phyloP scores from a whole-genome alignment of 176 grass and related monocot species.

The Hyparrhenia diplandra region DNA sequence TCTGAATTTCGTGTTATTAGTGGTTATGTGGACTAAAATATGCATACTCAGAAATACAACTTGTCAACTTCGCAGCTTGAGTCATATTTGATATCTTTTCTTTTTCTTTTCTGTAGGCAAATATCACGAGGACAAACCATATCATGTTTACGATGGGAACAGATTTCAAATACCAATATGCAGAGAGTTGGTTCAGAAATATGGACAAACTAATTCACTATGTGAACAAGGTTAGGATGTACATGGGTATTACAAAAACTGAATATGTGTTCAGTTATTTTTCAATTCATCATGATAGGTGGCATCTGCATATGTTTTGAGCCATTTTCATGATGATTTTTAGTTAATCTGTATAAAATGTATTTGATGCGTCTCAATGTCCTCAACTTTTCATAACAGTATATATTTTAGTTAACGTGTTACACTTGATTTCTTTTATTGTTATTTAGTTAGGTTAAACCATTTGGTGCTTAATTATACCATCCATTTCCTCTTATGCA shows the following conservation, averaged over 20 bases:
- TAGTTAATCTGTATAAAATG: constrained; percentile 13
- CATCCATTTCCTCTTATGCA: not conserved
- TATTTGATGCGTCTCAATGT: not conserved
- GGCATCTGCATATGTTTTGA: not conserved
- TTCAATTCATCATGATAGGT: not conserved
- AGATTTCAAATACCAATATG: constrained; percentile 99
- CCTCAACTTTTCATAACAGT: not conserved
- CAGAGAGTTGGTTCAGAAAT: constrained; percentile 93
- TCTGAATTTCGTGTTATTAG: not conserved
- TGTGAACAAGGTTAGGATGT: constrained; percentile 81
- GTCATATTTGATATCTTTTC: constrained; percentile 9
- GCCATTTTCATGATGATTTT: constrained; percentile 4
- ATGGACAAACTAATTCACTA: constrained; percentile 98
- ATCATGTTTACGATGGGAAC: constrained; percentile 99
- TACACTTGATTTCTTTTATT: constrained; percentile 13
- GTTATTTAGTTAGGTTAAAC: not conserved
- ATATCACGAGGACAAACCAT: constrained; percentile 93
- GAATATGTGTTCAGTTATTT: not conserved
- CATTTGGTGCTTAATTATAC: not conserved
- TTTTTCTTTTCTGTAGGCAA: constrained; percentile 58
- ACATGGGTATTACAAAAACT: not conserved
- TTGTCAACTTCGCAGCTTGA: constrained; percentile 7
- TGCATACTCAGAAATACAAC: constrained; percentile 17
- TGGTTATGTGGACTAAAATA: not conserved
- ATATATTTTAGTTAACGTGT: not conserved